These are phyloP conservation scores for Chondrostereum purpureum DNA, from an alignment of 1,284 basidiomycete genomes.

Conservation along the genomic window DNA sequence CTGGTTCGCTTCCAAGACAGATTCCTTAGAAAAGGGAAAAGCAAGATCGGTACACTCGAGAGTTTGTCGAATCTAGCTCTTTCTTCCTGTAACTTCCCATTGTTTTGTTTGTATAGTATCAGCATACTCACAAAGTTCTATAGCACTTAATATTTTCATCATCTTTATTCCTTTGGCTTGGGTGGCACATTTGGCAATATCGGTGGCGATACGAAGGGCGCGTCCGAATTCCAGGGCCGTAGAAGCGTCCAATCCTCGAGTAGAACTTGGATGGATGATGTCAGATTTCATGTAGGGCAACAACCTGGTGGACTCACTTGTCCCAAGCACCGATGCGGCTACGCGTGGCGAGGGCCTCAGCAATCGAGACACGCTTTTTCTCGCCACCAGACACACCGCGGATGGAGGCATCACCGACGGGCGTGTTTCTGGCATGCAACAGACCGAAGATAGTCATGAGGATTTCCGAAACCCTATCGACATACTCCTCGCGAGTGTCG, in stretches of 20 bases:
- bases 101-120: conserved; percentile 1
- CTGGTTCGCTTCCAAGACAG: conserved; percentile 34
- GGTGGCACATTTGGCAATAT: conserved; percentile 42
- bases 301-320: conserved; percentile 3
- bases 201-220: conserved; percentile 9
- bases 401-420: conserved; percentile 42
- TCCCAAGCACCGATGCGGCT: conserved; percentile 28
- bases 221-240: conserved; percentile 11
- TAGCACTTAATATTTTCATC: conserved; percentile 58
- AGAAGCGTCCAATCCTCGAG: conserved; percentile 10
- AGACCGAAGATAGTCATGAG: conserved; percentile 54
- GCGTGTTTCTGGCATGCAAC: conserved; percentile 40
- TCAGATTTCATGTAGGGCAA: background rate
- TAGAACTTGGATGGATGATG: conserved; percentile 1
- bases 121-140: conserved; percentile 1
- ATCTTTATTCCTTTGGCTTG: conserved; percentile 60
- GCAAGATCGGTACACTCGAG: conserved; percentile 35
- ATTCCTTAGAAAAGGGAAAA: conserved; percentile 45
- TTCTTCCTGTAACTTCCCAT: conserved; percentile 47
- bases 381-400: conserved; percentile 53
- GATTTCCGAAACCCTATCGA: conserved; percentile 26
- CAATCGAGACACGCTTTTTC: conserved; percentile 54
- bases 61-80: conserved; percentile 40
- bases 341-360: conserved; percentile 31
- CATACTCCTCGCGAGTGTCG: conserved; percentile 39